Evolutionary conservation across 352 stramenopile genomes (phyloP).

Genomic region (Saprolegnia diclina): DNA sequence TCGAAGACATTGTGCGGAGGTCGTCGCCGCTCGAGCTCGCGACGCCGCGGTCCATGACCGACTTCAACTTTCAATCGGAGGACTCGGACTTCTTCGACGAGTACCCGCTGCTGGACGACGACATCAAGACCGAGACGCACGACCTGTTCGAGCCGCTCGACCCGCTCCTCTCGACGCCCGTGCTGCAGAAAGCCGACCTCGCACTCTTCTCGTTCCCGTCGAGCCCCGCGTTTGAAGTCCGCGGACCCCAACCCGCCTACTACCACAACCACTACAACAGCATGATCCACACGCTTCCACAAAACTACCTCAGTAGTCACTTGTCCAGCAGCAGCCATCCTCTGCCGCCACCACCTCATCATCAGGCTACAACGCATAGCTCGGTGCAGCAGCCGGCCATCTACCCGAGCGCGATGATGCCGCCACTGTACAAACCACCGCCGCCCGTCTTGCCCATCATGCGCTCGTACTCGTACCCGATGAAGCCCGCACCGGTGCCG

Average conservation of each 20-base stretch:
- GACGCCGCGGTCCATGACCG: neutral
- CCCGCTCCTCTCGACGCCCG: conserved; percentile 3
- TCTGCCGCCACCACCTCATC: neutral
- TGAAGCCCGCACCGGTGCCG: neutral
- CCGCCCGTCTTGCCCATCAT: neutral
- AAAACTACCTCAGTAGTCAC: neutral
- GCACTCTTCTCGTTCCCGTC: neutral
- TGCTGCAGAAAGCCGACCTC: conserved; percentile 19
- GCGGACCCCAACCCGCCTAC: conserved; percentile 12
- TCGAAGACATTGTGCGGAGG: conserved; percentile 6
- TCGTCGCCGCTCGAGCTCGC: neutral
- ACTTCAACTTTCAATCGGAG: neutral
- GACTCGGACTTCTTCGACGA: conserved; percentile 19
- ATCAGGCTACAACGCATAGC: neutral
- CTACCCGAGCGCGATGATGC: neutral
- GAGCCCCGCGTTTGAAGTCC: conserved; percentile 19
- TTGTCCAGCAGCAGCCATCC: neutral
- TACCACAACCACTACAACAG: neutral
- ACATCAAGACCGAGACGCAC: neutral
- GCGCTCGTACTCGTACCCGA: neutral
- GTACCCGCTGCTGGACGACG: neutral
- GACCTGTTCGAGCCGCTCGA: conserved; percentile 22
- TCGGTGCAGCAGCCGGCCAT: neutral
- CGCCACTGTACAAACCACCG: neutral
- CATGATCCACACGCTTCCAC: neutral